These are phyloP conservation scores for Tephrocybe rancida DNA, from an alignment of 768 basidiomycete species.

Conservation along the genomic window DNA sequence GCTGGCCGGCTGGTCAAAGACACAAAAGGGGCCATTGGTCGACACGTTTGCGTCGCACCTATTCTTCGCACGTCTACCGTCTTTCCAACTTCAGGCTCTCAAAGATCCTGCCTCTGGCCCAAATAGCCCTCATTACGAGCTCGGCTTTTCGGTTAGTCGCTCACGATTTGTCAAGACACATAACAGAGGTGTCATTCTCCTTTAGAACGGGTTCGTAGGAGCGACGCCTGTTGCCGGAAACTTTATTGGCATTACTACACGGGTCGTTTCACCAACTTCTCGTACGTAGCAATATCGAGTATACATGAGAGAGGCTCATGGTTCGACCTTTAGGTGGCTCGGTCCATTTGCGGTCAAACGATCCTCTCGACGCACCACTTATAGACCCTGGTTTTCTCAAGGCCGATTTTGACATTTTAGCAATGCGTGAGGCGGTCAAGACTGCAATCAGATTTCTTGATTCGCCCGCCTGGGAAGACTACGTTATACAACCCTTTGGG, in stretches of 20 bases:
- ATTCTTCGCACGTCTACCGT: constrained; percentile 21
- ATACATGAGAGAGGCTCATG: neutral
- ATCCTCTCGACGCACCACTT: constrained; percentile 14
- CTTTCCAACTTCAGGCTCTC: constrained; percentile 1
- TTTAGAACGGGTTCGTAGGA: constrained; percentile 16
- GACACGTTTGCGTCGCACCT: constrained; percentile 20
- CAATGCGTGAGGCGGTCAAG: constrained; percentile 18
- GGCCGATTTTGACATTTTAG: constrained; percentile 13
- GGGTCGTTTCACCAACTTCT: constrained; percentile 21
- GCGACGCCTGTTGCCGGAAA: constrained; percentile 14
- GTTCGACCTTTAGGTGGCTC: constrained; percentile 10
- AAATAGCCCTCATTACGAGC: constrained; percentile 26
- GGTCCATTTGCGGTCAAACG: constrained; percentile 8
- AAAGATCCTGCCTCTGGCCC: constrained; percentile 26
- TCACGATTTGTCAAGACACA: neutral
- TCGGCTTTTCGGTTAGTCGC: constrained; percentile 15
- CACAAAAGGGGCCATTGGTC: constrained; percentile 24
- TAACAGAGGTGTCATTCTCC: neutral
- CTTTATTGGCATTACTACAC: constrained; percentile 14
- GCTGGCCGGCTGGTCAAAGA: constrained; percentile 22
- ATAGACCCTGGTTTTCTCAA: constrained; percentile 19
- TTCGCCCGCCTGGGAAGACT: constrained; percentile 15
- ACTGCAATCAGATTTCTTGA: constrained; percentile 15
- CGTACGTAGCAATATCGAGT: constrained; percentile 6
- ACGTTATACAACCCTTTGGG: constrained; percentile 10